Evolutionary conservation across 2,329 filamentous ascomycete genomes (phyloP).

Genomic region (Talaromyces marneffei): DNA sequence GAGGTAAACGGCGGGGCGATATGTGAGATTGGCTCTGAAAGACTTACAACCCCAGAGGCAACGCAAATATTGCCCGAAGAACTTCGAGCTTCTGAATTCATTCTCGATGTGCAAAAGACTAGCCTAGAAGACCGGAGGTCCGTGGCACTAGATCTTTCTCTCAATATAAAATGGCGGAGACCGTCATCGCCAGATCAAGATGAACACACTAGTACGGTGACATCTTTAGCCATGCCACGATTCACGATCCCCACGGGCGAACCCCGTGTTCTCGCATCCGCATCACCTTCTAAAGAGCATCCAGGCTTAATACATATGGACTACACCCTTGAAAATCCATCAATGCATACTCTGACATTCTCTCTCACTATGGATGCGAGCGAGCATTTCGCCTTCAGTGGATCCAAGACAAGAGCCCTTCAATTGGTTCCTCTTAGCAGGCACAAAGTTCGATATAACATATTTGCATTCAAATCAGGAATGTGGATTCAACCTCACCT

Average conservation of each 20-base stretch:
- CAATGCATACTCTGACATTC: slow-evolving; percentile 90
- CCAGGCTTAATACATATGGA: slow-evolving; percentile 44
- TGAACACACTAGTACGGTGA: slow-evolving; percentile 49
- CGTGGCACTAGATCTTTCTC: slow-evolving; percentile 65
- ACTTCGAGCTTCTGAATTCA: slow-evolving; percentile 66
- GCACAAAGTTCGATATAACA: slow-evolving; percentile 63
- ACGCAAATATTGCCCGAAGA: slow-evolving; percentile 57
- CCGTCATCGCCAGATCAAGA: slow-evolving; percentile 26
- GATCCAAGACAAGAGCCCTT: slow-evolving; percentile 71
- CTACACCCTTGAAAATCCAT: slow-evolving; percentile 86
- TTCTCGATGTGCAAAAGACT: slow-evolving; percentile 67
- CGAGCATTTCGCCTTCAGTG: slow-evolving; percentile 88
- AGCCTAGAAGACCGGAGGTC: slow-evolving; percentile 76
- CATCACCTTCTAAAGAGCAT: slow-evolving; percentile 29
- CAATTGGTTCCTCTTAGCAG: slow-evolving; percentile 79
- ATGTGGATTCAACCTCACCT: slow-evolving; percentile 67
- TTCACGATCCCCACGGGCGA: slow-evolving; percentile 77
- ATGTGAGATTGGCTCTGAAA: slow-evolving; percentile 45
- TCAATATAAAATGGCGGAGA: slow-evolving; percentile 74
- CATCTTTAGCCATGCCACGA: slow-evolving; percentile 69
- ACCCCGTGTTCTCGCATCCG: slow-evolving; percentile 67
- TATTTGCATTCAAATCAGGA: slow-evolving; percentile 61
- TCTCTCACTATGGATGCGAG: slow-evolving; percentile 86
- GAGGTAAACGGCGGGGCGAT: slow-evolving; percentile 57
- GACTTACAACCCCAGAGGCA: slow-evolving; percentile 24